phyloP scores from a whole-genome alignment of 345 rosid species.

The Moricandia moricandioides region DNA sequence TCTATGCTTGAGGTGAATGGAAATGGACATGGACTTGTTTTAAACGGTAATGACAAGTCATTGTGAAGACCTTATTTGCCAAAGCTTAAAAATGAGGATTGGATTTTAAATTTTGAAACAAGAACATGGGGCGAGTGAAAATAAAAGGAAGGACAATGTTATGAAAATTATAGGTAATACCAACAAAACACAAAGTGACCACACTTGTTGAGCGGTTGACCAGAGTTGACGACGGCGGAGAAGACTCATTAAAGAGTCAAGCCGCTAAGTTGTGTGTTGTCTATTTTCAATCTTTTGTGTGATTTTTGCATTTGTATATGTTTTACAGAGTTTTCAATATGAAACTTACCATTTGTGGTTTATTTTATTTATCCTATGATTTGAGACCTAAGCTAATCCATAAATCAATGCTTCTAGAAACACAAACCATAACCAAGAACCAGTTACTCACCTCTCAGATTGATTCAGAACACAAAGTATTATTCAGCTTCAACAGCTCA shows the following conservation, averaged over 20 bases:
- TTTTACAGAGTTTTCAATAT: neutral
- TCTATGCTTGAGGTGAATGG: neutral
- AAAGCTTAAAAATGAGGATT: neutral
- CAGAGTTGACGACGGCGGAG: neutral
- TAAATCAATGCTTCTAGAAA: neutral
- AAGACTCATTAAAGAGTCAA: neutral
- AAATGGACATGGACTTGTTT: neutral
- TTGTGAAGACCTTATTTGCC: neutral
- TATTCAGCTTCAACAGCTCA: constrained; percentile 41
- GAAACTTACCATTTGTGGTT: neutral
- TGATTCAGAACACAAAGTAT: constrained; percentile 1
- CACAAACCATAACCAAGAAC: neutral
- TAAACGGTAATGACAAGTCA: neutral
- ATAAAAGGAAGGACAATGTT: neutral
- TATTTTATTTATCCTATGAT: neutral
- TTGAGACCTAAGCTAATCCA: neutral
- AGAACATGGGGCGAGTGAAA: neutral
- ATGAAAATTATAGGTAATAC: neutral
- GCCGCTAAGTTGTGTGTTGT: neutral
- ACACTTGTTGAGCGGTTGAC: neutral
- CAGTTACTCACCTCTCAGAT: constrained; percentile 26
- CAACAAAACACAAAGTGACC: neutral
- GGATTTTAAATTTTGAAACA: neutral
- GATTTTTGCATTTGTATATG: no score
- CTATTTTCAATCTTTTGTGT: neutral